Evolutionary conservation across 495 filamentous ascomycete genomes (phyloP).

Genomic region (Tuber aestivum): DNA sequence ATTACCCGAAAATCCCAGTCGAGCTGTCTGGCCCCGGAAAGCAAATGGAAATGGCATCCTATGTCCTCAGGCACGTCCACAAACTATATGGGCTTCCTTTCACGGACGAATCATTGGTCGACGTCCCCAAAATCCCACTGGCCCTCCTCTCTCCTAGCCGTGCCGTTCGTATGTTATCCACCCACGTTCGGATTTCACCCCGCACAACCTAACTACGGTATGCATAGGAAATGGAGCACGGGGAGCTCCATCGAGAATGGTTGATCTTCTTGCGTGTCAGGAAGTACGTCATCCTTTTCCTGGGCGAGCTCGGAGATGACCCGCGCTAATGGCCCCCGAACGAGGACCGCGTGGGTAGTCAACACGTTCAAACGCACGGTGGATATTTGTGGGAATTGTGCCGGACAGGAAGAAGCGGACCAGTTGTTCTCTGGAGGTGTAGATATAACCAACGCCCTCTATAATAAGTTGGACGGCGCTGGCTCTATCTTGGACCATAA

Average conservation of each 20-base stretch:
- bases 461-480: not conserved
- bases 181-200: not conserved
- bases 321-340: conserved; percentile 10
- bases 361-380: conserved; percentile 10
- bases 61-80: not conserved
- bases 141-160: not conserved
- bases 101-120: not conserved
- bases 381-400: conserved; percentile 17
- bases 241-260: conserved; percentile 10
- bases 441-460: conserved; percentile 10
- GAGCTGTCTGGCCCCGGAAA: not conserved
- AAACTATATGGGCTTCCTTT: conserved; percentile 1
- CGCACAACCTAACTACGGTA: not conserved
- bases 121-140: not conserved
- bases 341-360: conserved; percentile 8
- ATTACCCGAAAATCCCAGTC: conserved; percentile 12
- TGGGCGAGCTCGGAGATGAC: conserved; percentile 7
- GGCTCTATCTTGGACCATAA: not conserved
- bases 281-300: conserved; percentile 17
- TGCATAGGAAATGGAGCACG: not conserved
- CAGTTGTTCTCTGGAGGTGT: conserved; percentile 12
- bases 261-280: conserved; percentile 13
- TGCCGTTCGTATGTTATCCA: not conserved
- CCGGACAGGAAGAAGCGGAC: conserved; percentile 6
- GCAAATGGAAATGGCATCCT: not conserved